phyloP scores from a whole-genome alignment of 441 rosid genomes.

The Arabidopsis hybrid region DNA sequence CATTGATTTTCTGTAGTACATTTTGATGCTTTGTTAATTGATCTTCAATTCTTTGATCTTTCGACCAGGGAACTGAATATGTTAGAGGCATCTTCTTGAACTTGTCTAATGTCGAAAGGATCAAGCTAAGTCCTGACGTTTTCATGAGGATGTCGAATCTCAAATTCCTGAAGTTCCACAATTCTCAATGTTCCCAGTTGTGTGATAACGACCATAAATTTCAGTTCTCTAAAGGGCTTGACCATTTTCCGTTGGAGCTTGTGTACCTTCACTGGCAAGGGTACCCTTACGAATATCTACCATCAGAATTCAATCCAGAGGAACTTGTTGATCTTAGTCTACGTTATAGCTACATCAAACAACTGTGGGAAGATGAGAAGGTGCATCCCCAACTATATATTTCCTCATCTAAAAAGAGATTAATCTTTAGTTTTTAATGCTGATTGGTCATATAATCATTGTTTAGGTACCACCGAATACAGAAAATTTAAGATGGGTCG shows the following conservation, averaged over 20 bases:
- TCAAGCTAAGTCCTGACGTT: constrained; percentile 34
- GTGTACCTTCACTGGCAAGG: constrained; percentile 45
- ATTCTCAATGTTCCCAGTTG: constrained; percentile 40
- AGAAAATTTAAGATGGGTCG: constrained; percentile 35
- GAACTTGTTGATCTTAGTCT: constrained; percentile 41
- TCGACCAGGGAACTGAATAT: constrained; percentile 30
- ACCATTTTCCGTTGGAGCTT: constrained; percentile 42
- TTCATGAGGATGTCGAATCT: constrained; percentile 35
- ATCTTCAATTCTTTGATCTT: background rate
- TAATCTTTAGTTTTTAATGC: background rate
- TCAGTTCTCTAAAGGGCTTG: constrained; percentile 7
- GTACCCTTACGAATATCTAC: constrained; percentile 34
- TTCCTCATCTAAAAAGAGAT: background rate
- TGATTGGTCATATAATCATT: background rate
- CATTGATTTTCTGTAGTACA: background rate
- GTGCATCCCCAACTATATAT: background rate
- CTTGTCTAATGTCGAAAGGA: constrained; percentile 21
- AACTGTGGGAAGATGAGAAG: constrained; percentile 42
- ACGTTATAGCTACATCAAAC: constrained; percentile 30
- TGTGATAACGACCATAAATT: constrained; percentile 38
- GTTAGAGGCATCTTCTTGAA: constrained; percentile 42
- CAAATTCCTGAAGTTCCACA: constrained; percentile 40
- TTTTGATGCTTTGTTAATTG: background rate
- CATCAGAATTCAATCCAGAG: constrained; percentile 37
- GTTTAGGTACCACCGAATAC: constrained; percentile 7